phyloP scores from a whole-genome alignment of 768 basidiomycete species.

The Sutorius australiensis region DNA sequence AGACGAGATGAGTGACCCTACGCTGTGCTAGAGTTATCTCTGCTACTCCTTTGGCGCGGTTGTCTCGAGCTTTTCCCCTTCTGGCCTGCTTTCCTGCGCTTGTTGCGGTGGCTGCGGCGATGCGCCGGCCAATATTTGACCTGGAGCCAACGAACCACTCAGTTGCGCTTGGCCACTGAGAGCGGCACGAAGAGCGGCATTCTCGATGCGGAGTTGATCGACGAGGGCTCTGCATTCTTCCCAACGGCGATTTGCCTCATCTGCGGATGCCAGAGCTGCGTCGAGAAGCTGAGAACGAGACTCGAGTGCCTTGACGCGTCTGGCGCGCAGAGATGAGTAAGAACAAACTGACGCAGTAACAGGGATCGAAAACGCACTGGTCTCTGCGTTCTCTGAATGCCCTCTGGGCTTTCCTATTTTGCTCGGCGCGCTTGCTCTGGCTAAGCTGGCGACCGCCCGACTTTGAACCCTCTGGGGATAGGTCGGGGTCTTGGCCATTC shows the following conservation, averaged over 20 bases:
- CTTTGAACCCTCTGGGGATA: slow-evolving; percentile 4
- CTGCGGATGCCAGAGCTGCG: slow-evolving; percentile 79
- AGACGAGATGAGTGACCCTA: background rate
- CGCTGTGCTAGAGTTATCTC: background rate
- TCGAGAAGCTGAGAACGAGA: slow-evolving; percentile 82
- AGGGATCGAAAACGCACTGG: slow-evolving; percentile 49
- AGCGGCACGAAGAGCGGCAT: slow-evolving; percentile 70
- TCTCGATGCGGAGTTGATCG: slow-evolving; percentile 85
- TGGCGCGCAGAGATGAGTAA: slow-evolving; percentile 30
- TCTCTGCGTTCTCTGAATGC: slow-evolving; percentile 89
- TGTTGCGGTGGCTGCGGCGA: slow-evolving; percentile 19
- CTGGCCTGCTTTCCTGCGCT: slow-evolving; percentile 21
- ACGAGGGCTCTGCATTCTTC: slow-evolving; percentile 87
- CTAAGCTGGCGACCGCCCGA: slow-evolving; percentile 55
- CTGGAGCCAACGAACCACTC: slow-evolving; percentile 27
- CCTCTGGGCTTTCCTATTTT: slow-evolving; percentile 91
- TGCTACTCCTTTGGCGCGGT: slow-evolving; percentile 23
- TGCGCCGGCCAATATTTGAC: slow-evolving; percentile 24
- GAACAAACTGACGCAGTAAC: background rate
- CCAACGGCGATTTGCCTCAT: slow-evolving; percentile 87
- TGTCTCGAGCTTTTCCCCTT: slow-evolving; percentile 28
- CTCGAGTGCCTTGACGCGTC: slow-evolving; percentile 85
- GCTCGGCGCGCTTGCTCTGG: slow-evolving; percentile 85
- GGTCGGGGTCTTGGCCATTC: slow-evolving; percentile 17
- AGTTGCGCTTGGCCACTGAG: slow-evolving; percentile 44